phyloP scores from a whole-genome alignment of 805 yeast species.

The Teunomyces barrocoloradensis region DNA sequence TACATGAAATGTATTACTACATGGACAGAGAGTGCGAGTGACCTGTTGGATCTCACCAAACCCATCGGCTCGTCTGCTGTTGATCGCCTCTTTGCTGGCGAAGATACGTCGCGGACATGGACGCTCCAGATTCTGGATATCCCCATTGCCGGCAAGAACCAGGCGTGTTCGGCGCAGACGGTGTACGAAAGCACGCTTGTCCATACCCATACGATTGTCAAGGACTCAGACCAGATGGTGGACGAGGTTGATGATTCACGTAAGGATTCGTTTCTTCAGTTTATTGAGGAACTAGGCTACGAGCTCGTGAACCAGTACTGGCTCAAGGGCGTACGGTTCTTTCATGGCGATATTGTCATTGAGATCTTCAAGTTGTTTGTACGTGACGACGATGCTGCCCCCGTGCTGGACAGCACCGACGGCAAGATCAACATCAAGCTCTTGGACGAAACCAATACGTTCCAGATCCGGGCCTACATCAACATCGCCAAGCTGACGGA shows the following conservation, averaged over 20 bases:
- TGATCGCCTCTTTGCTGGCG: conserved; percentile 28
- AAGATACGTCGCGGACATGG: conserved; percentile 44
- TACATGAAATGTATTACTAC: conserved; percentile 47
- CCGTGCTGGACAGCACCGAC: conserved; percentile 7
- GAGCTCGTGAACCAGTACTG: conserved; percentile 59
- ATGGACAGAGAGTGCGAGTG: conserved; percentile 35
- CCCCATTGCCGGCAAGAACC: conserved; percentile 69
- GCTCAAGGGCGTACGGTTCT: conserved; percentile 59
- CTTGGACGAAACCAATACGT: conserved; percentile 54
- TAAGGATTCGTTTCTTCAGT: conserved; percentile 39
- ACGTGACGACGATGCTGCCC: conserved; percentile 27
- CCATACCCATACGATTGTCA: conserved; percentile 44
- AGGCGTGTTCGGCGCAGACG: conserved; percentile 60
- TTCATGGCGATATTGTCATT: conserved; percentile 58
- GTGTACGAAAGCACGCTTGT: conserved; percentile 59
- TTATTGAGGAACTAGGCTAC: conserved; percentile 69
- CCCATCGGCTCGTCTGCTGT: conserved; percentile 27
- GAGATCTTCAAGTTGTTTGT: conserved; percentile 52
- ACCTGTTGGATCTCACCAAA: conserved; percentile 20
- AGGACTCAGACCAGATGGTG: background rate
- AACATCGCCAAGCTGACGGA: conserved; percentile 73
- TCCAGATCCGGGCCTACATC: conserved; percentile 63
- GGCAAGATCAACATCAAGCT: conserved; percentile 31
- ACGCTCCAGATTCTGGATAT: conserved; percentile 65
- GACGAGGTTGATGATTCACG: conserved; percentile 1